Evolutionary conservation across 306 rosid genomes (phyloP).

Genomic region (Cicer judaicum): DNA sequence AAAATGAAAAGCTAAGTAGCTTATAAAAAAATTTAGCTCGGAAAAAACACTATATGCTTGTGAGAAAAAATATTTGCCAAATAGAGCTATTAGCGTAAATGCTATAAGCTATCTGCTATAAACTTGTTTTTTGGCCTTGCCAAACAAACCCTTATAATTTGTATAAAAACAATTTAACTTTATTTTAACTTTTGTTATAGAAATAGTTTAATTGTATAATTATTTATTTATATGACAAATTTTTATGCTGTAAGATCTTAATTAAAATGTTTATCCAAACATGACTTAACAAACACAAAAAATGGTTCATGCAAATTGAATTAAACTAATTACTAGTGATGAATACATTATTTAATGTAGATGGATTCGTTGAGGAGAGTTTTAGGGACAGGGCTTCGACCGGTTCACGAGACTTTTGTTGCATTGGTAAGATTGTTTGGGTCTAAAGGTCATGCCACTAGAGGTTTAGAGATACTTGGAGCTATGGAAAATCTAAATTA

Average conservation of each 20-base stretch:
- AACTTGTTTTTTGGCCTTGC: too few species aligned
- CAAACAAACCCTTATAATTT: too few species aligned
- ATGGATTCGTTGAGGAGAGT: conserved; percentile 86
- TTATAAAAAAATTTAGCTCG: too few species aligned
- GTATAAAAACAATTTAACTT: neutral
- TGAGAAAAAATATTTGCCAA: too few species aligned
- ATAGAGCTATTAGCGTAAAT: too few species aligned
- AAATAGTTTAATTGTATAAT: neutral
- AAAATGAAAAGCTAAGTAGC: too few species aligned
- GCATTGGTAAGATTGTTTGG: conserved; percentile 82
- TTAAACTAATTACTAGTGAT: neutral
- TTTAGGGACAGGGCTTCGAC: conserved; percentile 87
- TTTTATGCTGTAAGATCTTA: neutral
- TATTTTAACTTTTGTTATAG: neutral
- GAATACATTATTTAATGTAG: conserved; percentile 27
- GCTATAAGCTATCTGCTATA: too few species aligned
- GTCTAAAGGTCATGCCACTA: conserved; percentile 65
- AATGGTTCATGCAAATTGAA: neutral
- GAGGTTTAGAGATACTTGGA: conserved; percentile 77
- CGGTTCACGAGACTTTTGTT: conserved; percentile 83
- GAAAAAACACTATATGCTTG: too few species aligned
- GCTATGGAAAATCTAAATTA: conserved; percentile 85
- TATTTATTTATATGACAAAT: neutral
- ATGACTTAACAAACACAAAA: neutral
- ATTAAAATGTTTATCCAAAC: neutral